Percentiles rank a stretch among this genome's conserved stretches.
Evolutionary conservation across 768 basidiomycete species (phyloP).

Genomic region (Boletellus ananas): DNA sequence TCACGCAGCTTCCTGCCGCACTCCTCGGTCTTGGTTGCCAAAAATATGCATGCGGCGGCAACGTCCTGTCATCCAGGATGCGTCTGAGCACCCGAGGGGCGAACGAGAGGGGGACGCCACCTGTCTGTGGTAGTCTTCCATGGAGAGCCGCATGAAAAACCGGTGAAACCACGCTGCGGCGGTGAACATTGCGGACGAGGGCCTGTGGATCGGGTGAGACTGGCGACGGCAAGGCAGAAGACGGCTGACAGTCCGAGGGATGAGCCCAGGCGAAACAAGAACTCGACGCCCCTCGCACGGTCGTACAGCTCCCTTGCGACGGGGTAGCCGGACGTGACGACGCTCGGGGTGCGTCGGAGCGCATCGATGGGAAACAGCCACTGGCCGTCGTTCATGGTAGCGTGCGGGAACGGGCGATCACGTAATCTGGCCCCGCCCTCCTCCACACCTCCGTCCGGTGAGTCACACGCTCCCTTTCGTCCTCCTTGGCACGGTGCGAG

Average conservation of each 20-base stretch:
- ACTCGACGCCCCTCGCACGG: conserved; percentile 78
- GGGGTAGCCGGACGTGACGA: conserved; percentile 40
- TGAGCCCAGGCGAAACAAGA: conserved; percentile 77
- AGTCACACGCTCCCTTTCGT: no score
- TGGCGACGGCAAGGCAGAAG: conserved; percentile 5
- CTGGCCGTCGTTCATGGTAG: conserved; percentile 38
- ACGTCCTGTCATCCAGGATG: conserved; percentile 52
- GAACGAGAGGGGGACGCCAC: conserved; percentile 16
- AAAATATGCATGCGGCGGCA: conserved; percentile 81
- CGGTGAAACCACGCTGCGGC: conserved; percentile 90
- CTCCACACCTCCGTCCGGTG: background rate
- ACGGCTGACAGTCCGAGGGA: conserved; percentile 67
- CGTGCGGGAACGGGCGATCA: conserved; percentile 18
- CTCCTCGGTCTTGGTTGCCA: conserved; percentile 91
- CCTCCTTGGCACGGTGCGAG: background rate
- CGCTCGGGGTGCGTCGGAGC: conserved; percentile 56
- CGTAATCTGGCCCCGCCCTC: conserved; percentile 13
- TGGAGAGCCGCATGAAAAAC: conserved; percentile 84
- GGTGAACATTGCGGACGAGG: conserved; percentile 78
- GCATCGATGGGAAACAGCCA: conserved; percentile 70
- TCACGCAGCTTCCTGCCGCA: conserved; percentile 85
- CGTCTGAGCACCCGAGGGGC: conserved; percentile 10
- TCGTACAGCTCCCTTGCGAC: conserved; percentile 72
- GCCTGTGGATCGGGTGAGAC: conserved; percentile 44
- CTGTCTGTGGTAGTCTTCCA: conserved; percentile 83